phyloP scores from a whole-genome alignment of 495 filamentous ascomycete species.

The Friedmanniomyces simplex region DNA sequence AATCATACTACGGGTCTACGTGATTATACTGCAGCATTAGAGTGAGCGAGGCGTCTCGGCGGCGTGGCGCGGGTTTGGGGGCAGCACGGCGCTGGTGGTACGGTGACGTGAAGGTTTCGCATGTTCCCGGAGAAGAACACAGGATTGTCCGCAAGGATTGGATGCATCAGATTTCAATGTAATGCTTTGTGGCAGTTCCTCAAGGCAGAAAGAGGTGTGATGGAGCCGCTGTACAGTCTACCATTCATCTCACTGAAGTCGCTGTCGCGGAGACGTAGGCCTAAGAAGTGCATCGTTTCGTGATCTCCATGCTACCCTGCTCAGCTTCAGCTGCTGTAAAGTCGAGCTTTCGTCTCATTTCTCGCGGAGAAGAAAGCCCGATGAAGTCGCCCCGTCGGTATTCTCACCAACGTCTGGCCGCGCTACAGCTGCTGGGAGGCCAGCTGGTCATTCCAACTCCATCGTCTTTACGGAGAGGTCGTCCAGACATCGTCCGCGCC shows the following conservation, averaged over 20 bases:
- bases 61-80: background rate
- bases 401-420: too few relatives aligned
- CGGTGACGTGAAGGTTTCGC: background rate
- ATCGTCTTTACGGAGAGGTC: too few relatives aligned
- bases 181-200: too few relatives aligned
- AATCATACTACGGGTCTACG: background rate
- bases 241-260: background rate
- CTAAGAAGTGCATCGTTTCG: background rate
- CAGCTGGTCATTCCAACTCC: too few relatives aligned
- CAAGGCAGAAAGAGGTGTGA: too few relatives aligned
- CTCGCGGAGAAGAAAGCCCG: too few relatives aligned
- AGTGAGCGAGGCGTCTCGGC: conserved; percentile 15
- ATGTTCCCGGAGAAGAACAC: background rate
- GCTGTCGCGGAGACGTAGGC: background rate
- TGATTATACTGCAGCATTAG: conserved; percentile 11
- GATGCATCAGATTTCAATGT: background rate
- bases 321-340: too few relatives aligned
- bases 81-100: background rate
- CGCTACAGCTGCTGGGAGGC: too few relatives aligned
- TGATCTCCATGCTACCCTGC: too few relatives aligned
- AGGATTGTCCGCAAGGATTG: conserved; percentile 17
- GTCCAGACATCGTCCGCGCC: too few relatives aligned
- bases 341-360: too few relatives aligned
- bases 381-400: too few relatives aligned
- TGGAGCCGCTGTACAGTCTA: background rate